Base-by-base conservation (phyloP, 352 stramenopile species). In the Phytophthora citricola region DNA sequence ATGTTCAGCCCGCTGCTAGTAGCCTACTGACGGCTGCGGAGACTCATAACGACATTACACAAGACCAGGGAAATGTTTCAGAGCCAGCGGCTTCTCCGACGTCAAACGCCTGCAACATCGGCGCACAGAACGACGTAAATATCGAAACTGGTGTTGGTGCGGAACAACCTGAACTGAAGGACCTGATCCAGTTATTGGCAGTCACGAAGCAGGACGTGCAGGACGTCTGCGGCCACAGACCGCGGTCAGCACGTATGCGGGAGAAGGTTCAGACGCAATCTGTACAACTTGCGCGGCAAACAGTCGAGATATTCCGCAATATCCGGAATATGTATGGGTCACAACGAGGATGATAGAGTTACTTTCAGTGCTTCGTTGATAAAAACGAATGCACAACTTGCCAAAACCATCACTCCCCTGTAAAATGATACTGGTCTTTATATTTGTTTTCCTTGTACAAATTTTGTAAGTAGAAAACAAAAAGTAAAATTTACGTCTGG, bases 251-350 rank as follows among this genome's bases (percentile, higher is more conserved):
- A 15, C 84, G 84, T 8, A 79, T 91, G 52, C 84, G 84, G 17
- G 77, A 89, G 50, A 92, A 92, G 54, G 58, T 90, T 26, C 84
- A 92, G 61, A 57, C 56, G 20, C 84, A 90, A 49, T 87, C 84
- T 10, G 12, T 89, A 12, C 75, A 88, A 31, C 73, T 92, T 1
- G 71, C 84, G 12, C 66, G 75, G 7, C 78, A 92, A 65, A 78
- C 79, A 26, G 69, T 88, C 39, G 81, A 90, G 51, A 81, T 92
- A 45, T 80, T 92, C 41, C 78, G 81, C 36, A 91, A 81, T 29
- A 86, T 90, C 27, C 60, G 49, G 24, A 63, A 72, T 29, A 85
- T 83, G 76, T 78, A 81, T 63, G 63, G 40, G 14, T 59, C 71
- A 12, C 56, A 73, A 26, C 66, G 58, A 46, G 58, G 62, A 46